Percentiles rank a stretch among this genome's conserved stretches.
Evolutionary conservation across 768 basidiomycete species (phyloP).

Genomic region (Phylloporus scabripes): DNA sequence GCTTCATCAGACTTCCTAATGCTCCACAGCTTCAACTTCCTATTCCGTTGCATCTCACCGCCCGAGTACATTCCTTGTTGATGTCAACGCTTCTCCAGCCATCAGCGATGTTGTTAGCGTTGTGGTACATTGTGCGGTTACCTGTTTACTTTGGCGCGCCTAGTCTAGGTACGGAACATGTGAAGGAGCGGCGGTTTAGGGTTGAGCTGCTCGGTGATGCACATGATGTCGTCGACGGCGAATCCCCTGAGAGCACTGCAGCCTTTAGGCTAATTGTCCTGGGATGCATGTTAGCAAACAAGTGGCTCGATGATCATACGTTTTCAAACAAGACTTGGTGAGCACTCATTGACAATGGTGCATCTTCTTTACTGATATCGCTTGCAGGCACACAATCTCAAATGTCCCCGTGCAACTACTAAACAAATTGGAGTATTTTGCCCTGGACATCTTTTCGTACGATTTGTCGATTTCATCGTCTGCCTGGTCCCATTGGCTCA

Average conservation of each 20-base stretch:
- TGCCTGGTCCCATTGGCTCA: conserved; percentile 70
- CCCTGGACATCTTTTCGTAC: conserved; percentile 64
- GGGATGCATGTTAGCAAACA: conserved; percentile 83
- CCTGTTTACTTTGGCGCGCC: conserved; percentile 61
- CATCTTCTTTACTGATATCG: conserved; percentile 1
- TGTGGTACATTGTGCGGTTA: conserved; percentile 79
- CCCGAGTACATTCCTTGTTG: conserved; percentile 64
- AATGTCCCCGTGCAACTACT: conserved; percentile 64
- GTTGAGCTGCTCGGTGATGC: conserved; percentile 54
- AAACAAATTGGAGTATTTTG: conserved; percentile 66
- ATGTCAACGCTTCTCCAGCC: conserved; percentile 79
- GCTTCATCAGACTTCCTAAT: conserved; percentile 22
- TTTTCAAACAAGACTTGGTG: conserved; percentile 89
- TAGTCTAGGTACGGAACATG: conserved; percentile 45
- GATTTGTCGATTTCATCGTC: conserved; percentile 61
- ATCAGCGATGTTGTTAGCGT: conserved; percentile 68
- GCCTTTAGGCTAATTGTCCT: conserved; percentile 73
- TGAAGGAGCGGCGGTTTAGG: conserved; percentile 61
- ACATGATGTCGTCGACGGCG: conserved; percentile 37
- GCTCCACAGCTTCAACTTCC: conserved; percentile 31
- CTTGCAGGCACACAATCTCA: conserved; percentile 70
- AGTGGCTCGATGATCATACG: conserved; percentile 85
- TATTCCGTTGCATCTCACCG: conserved; percentile 44
- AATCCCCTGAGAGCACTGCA: conserved; percentile 50
- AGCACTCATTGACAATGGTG: conserved; percentile 16